phyloP scores from a whole-genome alignment of 805 yeast species.

The Candida loeiensis region DNA sequence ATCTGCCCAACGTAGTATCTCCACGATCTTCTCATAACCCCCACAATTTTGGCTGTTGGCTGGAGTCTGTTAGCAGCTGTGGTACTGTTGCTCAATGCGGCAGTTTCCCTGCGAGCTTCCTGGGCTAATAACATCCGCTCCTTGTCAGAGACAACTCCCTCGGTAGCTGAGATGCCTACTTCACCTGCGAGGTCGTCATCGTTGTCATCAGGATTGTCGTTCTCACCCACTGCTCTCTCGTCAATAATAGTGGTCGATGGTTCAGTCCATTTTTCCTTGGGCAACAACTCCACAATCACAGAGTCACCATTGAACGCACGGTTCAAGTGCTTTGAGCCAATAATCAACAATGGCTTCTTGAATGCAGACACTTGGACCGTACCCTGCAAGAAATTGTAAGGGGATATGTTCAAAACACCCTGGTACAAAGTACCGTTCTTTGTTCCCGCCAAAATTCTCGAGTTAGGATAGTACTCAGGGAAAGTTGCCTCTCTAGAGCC shows the following conservation, averaged over 20 bases:
- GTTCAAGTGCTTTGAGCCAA: conserved; percentile 82
- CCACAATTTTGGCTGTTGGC: conserved; percentile 94
- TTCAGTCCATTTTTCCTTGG: conserved; percentile 81
- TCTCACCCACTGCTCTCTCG: conserved; percentile 59
- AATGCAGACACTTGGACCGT: conserved; percentile 67
- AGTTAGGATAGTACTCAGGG: conserved; percentile 72
- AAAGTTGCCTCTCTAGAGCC: conserved; percentile 53
- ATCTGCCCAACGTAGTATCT: conserved; percentile 93
- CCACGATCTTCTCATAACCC: conserved; percentile 88
- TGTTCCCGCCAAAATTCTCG: conserved; percentile 87
- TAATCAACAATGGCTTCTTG: conserved; percentile 74
- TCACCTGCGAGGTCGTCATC: conserved; percentile 35
- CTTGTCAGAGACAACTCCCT: conserved; percentile 55
- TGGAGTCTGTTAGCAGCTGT: conserved; percentile 49
- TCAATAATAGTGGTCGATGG: conserved; percentile 80
- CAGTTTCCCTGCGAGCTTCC: conserved; percentile 66
- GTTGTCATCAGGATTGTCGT: conserved; percentile 58
- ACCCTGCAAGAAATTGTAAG: conserved; percentile 88
- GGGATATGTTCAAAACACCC: conserved; percentile 75
- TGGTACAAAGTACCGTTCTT: conserved; percentile 84
- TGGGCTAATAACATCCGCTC: conserved; percentile 72
- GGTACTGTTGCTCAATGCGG: conserved; percentile 18
- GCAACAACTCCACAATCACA: conserved; percentile 86
- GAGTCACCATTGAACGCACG: conserved; percentile 90
- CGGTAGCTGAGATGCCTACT: conserved; percentile 9